Conservation (phyloP, 306 rosid genomes). For the Luffa aegyptiaca region DNA sequence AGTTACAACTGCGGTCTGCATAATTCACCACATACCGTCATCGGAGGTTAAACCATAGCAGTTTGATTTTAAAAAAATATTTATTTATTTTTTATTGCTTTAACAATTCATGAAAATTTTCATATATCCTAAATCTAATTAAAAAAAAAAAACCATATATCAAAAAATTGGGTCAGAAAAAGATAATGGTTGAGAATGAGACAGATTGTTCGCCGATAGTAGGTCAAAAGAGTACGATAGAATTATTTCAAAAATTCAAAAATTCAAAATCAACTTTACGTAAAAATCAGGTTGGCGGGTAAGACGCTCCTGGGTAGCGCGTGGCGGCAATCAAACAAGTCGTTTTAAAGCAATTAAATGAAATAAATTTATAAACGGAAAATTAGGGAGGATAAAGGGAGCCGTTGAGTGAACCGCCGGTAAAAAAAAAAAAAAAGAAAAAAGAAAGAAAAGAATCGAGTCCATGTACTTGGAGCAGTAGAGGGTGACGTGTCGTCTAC, state of each 20-base stretch:
- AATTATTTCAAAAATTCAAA: not conserved
- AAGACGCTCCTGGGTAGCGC: not conserved
- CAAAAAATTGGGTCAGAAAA: not conserved
- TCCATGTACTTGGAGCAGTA: not conserved
- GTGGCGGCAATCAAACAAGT: not conserved
- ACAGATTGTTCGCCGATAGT: not conserved
- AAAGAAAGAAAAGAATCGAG: not conserved
- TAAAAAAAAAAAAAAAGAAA: not conserved
- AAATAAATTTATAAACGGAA: not conserved
- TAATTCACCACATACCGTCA: too few species aligned
- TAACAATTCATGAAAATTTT: too few species aligned
- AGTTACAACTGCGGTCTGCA: too few species aligned
- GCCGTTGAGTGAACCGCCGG: not conserved
- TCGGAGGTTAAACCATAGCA: too few species aligned
- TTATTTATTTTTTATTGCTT: too few species aligned
- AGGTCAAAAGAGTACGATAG: not conserved
- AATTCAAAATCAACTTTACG: not conserved
- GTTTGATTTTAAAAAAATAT: too few species aligned
- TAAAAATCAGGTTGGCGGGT: not conserved
- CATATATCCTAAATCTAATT: not conserved
- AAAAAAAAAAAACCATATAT: not conserved
- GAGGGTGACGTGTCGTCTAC: conserved; percentile 16
- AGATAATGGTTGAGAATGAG: not conserved
- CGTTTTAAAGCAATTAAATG: not conserved
- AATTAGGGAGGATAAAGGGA: not conserved